phyloP scores from a whole-genome alignment of 108 stramenopile species.

The Pseudonitzschia delicatissima region DNA sequence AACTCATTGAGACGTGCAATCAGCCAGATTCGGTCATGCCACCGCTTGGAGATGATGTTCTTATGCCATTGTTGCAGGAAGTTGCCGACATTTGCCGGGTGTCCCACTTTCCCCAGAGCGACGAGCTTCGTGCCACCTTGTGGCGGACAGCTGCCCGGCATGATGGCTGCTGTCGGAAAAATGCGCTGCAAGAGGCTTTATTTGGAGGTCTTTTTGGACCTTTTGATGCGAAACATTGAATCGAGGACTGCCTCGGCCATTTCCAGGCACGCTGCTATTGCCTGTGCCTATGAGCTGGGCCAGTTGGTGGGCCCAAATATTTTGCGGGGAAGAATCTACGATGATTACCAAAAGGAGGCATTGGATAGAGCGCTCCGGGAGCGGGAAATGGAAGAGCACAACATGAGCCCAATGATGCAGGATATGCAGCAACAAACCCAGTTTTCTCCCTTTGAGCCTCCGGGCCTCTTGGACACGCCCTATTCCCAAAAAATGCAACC shows the following conservation, averaged over 20 bases:
- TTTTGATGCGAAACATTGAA: slow-evolving; percentile 69
- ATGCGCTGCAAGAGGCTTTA: slow-evolving; percentile 76
- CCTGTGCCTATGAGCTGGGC: slow-evolving; percentile 78
- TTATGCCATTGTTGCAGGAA: slow-evolving; percentile 63
- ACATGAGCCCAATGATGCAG: slow-evolving; percentile 22
- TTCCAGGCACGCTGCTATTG: slow-evolving; percentile 74
- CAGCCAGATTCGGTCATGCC: slow-evolving; percentile 28
- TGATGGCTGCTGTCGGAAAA: slow-evolving; percentile 76
- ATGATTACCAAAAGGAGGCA: slow-evolving; percentile 56
- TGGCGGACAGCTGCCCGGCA: slow-evolving; percentile 78
- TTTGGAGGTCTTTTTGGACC: slow-evolving; percentile 74
- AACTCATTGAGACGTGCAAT: slow-evolving; percentile 55
- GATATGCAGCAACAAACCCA: slow-evolving; percentile 19
- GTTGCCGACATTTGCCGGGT: slow-evolving; percentile 80
- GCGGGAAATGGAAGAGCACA: slow-evolving; percentile 35
- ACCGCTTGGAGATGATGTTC: slow-evolving; percentile 48
- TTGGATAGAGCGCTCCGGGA: slow-evolving; percentile 74
- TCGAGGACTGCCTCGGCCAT: slow-evolving; percentile 69
- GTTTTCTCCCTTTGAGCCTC: slow-evolving; percentile 56
- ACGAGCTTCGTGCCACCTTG: slow-evolving; percentile 76
- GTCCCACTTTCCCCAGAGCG: slow-evolving; percentile 79
- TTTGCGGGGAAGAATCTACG: slow-evolving; percentile 72
- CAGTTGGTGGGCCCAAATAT: slow-evolving; percentile 68
- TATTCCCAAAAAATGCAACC: slow-evolving; percentile 34
- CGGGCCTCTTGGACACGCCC: slow-evolving; percentile 41